phyloP scores from a whole-genome alignment of 1,139 yeast species.

The Nakaseomyces nivariensis region DNA sequence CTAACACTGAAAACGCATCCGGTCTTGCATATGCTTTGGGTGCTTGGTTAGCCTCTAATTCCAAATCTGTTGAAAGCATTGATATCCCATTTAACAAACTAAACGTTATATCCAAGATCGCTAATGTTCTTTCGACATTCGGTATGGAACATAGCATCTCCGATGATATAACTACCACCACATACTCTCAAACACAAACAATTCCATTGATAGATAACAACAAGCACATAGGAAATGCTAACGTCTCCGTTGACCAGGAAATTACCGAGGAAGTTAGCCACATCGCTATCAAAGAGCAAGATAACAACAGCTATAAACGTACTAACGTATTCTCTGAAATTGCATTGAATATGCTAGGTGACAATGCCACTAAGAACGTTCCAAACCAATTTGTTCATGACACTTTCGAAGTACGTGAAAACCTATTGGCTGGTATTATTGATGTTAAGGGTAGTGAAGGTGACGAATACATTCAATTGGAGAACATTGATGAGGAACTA shows the following conservation, averaged over 20 bases:
- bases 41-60: conserved; percentile 10
- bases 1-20: conserved; percentile 4
- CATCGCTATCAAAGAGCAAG: background rate
- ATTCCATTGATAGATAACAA: conserved; percentile 2
- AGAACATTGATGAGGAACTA: background rate
- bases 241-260: background rate
- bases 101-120: background rate
- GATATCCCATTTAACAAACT: background rate
- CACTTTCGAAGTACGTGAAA: conserved; percentile 31
- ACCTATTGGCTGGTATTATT: conserved; percentile 35
- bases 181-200: background rate
- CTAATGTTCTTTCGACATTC: background rate
- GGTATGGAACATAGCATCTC: background rate
- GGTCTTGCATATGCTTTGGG: conserved; percentile 10
- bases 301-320: background rate
- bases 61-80: conserved; percentile 11
- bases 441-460: conserved; percentile 29
- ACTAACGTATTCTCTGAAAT: background rate
- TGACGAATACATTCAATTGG: background rate
- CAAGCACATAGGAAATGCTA: conserved; percentile 2
- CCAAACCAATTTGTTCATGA: conserved; percentile 21
- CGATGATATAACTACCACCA: background rate
- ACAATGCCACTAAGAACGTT: conserved; percentile 10
- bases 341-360: background rate
- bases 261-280: background rate